Conservation (phyloP, 2,329 filamentous ascomycete species). For the Fusarium xyrophilum region DNA sequence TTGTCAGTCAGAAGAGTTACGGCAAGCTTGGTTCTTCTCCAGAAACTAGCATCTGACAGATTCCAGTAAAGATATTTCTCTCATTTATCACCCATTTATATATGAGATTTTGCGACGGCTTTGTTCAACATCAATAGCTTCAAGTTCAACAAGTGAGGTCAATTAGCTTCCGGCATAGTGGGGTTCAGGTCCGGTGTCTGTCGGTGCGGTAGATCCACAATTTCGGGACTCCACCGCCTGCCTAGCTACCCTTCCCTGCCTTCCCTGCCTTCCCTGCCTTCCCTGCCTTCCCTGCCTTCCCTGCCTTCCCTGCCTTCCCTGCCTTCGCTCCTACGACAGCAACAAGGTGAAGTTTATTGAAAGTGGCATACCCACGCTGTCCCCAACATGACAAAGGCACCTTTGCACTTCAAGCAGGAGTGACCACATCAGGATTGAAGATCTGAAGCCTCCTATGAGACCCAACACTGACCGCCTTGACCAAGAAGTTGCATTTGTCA, state of each 20-base stretch:
- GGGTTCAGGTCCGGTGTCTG: not conserved
- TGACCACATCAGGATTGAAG: not conserved
- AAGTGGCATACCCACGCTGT: no score
- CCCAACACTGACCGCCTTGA: not conserved
- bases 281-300: no score
- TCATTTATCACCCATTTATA: rapidly evolving
- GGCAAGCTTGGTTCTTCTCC: no score
- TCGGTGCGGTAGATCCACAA: not conserved
- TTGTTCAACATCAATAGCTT: rapidly evolving
- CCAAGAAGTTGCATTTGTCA: not conserved
- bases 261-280: no score
- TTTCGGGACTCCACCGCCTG: not conserved
- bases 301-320: no score
- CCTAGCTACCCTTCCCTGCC: not conserved
- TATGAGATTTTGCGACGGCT: rapidly evolving
- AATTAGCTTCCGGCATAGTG: not conserved
- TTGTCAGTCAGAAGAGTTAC: not conserved
- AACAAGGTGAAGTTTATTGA: no score
- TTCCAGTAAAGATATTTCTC: rapidly evolving
- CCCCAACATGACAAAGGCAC: no score
- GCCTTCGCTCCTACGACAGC: no score
- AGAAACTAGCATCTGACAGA: no score
- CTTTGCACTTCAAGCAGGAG: not conserved
- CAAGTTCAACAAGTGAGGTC: not conserved
- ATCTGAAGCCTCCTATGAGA: not conserved